These are phyloP conservation scores for Aspergillus sparsus DNA, from an alignment of 495 filamentous ascomycete species.

Conservation along the genomic window DNA sequence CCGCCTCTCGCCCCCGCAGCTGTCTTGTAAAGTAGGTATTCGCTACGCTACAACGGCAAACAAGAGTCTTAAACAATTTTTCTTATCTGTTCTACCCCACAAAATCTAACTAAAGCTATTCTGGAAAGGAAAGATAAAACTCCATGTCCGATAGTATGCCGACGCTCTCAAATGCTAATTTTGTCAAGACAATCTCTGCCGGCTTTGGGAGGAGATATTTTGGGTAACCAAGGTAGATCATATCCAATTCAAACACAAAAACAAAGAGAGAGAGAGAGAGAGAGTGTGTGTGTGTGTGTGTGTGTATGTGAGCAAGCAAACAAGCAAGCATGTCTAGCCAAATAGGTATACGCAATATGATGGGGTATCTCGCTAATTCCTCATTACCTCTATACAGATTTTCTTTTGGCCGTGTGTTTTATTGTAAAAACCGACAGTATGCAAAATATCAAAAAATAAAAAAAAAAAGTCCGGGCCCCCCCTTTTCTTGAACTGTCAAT, in stretches of 20 bases:
- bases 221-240: conserved; percentile 3
- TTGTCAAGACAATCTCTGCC: background rate
- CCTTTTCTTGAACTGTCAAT: background rate
- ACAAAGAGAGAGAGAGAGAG: background rate
- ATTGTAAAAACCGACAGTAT: background rate
- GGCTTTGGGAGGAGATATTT: background rate
- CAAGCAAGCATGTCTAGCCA: conserved; percentile 21
- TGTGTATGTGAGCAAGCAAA: background rate
- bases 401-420: conserved; percentile 10
- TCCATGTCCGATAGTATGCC: conserved; percentile 5
- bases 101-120: conserved; percentile 2
- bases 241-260: conserved; percentile 16
- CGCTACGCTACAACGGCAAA: no score
- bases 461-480: background rate
- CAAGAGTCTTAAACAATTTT: no score
- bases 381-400: conserved; percentile 22
- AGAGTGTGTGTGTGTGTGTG: no score
- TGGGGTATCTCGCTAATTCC: conserved; percentile 26
- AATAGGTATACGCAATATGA: conserved; percentile 13
- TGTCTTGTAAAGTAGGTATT: no score
- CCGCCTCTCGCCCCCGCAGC: no score
- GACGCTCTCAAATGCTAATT: conserved; percentile 10
- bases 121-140: background rate
- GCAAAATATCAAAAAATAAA: background rate
- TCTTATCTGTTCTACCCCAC: background rate